Evolutionary conservation across 1,139 yeast species (phyloP).

Genomic region (Yamadazyma spencermartinsiae): DNA sequence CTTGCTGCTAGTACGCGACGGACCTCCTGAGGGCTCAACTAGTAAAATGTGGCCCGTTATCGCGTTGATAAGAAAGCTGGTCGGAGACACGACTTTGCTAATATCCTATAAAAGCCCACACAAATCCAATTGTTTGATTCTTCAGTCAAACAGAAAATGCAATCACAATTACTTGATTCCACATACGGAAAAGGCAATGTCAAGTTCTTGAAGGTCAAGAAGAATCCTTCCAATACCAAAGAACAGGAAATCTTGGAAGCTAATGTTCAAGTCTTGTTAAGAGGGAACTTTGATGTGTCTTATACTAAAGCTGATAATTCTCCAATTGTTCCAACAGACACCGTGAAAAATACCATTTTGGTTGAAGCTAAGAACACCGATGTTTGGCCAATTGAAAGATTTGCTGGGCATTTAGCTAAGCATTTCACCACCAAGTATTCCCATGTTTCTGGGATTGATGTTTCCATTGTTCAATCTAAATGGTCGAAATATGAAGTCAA

Average conservation of each 20-base stretch:
- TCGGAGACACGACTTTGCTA: conserved; percentile 2
- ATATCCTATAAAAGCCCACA: conserved; percentile 12
- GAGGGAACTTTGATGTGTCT: conserved; percentile 74
- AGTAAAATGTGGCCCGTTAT: conserved; percentile 2
- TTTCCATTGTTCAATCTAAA: conserved; percentile 65
- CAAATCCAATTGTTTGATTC: conserved; percentile 1
- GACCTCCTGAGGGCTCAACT: not conserved
- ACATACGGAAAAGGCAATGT: conserved; percentile 91
- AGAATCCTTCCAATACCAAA: conserved; percentile 66
- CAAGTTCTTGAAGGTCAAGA: conserved; percentile 83
- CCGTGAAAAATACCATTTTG: conserved; percentile 85
- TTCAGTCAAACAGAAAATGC: conserved; percentile 6
- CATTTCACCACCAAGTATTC: conserved; percentile 76
- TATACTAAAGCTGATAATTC: conserved; percentile 87
- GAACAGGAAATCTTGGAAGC: conserved; percentile 84
- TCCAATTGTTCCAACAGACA: conserved; percentile 91
- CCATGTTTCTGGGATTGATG: conserved; percentile 72
- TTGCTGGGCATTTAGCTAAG: conserved; percentile 80
- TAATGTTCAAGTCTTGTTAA: conserved; percentile 70
- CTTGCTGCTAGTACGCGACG: not conserved
- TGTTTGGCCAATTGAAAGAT: conserved; percentile 87
- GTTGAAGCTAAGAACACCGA: conserved; percentile 79
- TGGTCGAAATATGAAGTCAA: conserved; percentile 78
- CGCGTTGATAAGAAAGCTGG: conserved; percentile 2
- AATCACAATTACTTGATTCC: conserved; percentile 41